These are phyloP conservation scores for Nakazawaea ambrosiae DNA, from an alignment of 805 yeast genomes.

Conservation along the genomic window DNA sequence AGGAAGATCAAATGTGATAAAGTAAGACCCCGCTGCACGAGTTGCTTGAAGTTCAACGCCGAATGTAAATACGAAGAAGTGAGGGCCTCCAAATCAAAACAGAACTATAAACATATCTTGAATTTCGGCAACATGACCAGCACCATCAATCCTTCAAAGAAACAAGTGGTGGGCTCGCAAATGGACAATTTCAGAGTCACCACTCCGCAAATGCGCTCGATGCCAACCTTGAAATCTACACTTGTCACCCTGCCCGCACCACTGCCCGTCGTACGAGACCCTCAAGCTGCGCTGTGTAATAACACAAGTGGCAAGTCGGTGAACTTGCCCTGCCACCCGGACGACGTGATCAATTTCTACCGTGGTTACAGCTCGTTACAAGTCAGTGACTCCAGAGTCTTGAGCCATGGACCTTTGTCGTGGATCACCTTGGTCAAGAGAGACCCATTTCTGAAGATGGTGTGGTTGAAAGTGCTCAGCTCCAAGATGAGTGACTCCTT, in stretches of 20 bases:
- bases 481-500: slow-evolving; percentile 1
- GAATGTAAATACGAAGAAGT: slow-evolving; percentile 8
- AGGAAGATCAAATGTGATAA: slow-evolving; percentile 10
- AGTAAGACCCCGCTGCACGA: slow-evolving; percentile 4
- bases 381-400: slow-evolving; percentile 32
- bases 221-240: too few species aligned
- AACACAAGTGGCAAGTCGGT: background rate
- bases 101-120: slow-evolving; percentile 2
- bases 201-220: background rate
- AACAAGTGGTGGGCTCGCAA: background rate
- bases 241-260: too few species aligned
- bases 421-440: slow-evolving; percentile 41
- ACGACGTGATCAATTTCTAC: slow-evolving; percentile 34
- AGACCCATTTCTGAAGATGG: slow-evolving; percentile 32
- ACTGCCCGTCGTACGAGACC: too few species aligned
- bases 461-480: slow-evolving; percentile 22
- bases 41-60: slow-evolving; percentile 3
- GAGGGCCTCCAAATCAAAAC: background rate
- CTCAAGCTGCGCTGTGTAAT: too few species aligned
- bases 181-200: background rate
- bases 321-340: slow-evolving; percentile 5
- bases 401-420: slow-evolving; percentile 46
- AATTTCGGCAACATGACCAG: slow-evolving; percentile 4
- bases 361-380: slow-evolving; percentile 36
- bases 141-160: background rate